Conservation (phyloP, 2,329 filamentous ascomycete genomes). For the Colletotrichum falcatum region DNA sequence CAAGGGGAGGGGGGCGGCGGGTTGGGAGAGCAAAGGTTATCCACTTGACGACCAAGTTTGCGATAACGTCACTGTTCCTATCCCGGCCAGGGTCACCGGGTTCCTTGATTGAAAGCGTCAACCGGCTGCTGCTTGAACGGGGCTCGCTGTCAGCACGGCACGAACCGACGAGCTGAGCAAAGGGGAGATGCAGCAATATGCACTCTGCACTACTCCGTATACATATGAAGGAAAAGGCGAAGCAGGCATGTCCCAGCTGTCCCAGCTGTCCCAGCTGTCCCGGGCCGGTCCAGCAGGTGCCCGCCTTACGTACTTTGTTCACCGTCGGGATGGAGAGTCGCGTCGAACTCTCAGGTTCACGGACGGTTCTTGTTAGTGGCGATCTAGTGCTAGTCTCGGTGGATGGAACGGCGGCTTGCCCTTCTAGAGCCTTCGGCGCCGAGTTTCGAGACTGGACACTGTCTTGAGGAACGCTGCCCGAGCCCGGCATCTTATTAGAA, state of each 20-base stretch:
- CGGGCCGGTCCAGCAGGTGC: not conserved
- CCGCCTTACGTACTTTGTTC: not conserved
- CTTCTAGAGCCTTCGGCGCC: slow-evolving; percentile 26
- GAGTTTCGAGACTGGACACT: not conserved
- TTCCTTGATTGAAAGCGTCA: not conserved
- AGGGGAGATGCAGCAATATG: not conserved
- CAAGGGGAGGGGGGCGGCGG: too few relatives aligned
- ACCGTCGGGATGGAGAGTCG: not conserved
- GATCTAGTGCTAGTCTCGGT: slow-evolving; percentile 12
- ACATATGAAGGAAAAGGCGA: not conserved
- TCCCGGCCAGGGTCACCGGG: not conserved
- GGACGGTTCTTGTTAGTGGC: not conserved
- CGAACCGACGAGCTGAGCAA: slow-evolving; percentile 1
- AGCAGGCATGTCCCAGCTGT: not conserved
- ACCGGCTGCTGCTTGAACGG: not conserved
- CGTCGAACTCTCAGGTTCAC: not conserved
- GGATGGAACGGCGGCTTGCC: slow-evolving; percentile 20
- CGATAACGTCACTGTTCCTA: not conserved
- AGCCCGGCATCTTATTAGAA: not conserved
- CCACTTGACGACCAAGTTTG: not conserved
- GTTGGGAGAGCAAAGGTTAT: too few relatives aligned
- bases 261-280: not conserved
- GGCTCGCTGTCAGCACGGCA: slow-evolving; percentile 4
- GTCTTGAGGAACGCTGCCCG: not conserved
- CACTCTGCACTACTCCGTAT: not conserved